phyloP scores from a whole-genome alignment of 345 rosid species.

The Conringia planisiliqua region DNA sequence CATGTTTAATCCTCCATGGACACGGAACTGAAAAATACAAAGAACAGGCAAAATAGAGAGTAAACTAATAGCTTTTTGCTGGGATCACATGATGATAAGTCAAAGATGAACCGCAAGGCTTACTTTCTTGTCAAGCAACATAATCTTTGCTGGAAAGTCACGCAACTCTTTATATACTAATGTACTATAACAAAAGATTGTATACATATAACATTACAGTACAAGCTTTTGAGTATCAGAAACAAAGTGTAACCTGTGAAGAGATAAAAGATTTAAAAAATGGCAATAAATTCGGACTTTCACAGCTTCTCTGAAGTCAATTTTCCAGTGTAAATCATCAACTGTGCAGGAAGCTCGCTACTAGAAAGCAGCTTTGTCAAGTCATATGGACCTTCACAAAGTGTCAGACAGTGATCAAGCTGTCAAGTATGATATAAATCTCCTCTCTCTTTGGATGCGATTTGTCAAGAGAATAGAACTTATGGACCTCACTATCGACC shows the following conservation, averaged over 20 bases:
- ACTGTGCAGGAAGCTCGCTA: neutral
- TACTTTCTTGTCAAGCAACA: neutral
- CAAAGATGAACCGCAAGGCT: neutral
- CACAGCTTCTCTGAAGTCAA: neutral
- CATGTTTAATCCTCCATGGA: neutral
- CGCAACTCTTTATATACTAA: neutral
- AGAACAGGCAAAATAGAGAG: neutral
- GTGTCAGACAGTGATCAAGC: constrained; percentile 24
- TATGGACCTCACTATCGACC: constrained; percentile 59
- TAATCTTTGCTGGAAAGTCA: neutral
- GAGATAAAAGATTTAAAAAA: neutral
- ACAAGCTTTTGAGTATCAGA: neutral
- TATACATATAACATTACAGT: neutral
- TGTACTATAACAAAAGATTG: neutral
- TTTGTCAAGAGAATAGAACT: constrained; percentile 61
- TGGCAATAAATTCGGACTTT: neutral
- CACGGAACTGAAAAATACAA: neutral
- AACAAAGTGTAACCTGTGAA: neutral
- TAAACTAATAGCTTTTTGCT: neutral
- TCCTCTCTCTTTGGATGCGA: constrained; percentile 57
- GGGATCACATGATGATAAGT: neutral
- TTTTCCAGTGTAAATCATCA: neutral
- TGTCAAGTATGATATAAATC: constrained; percentile 46
- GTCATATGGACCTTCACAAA: neutral
- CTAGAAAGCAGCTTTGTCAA: neutral